A percentile compares a stretch with the other conserved stretches of the same genome.
phyloP scores from a whole-genome alignment of 495 filamentous ascomycete genomes.

The Chaetomidium leptoderma region DNA sequence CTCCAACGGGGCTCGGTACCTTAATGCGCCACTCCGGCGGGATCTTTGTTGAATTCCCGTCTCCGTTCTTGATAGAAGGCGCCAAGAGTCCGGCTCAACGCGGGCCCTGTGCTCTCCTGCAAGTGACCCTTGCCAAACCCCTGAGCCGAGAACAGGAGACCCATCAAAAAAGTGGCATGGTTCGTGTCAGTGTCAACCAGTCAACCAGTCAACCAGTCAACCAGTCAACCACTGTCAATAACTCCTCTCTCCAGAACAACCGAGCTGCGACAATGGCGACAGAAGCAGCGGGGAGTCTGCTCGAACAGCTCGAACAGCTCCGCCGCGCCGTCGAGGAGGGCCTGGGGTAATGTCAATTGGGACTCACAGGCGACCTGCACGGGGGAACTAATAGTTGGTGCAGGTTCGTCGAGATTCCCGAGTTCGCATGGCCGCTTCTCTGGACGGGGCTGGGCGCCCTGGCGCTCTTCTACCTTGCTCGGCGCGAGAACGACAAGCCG shows the following conservation, averaged over 20 bases:
- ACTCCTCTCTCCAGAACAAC: not conserved
- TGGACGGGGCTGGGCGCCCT: slow-evolving; percentile 29
- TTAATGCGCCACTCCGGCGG: not conserved
- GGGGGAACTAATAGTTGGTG: not conserved
- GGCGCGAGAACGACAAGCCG: slow-evolving; percentile 32
- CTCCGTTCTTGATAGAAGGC: not conserved
- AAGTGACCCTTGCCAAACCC: not conserved
- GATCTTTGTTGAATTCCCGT: not conserved
- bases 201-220: no score
- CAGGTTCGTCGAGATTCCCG: slow-evolving; percentile 16
- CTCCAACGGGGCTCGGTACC: no score
- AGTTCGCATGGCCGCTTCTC: slow-evolving; percentile 18
- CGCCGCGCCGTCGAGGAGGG: slow-evolving; percentile 17
- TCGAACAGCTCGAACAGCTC: slow-evolving; percentile 28
- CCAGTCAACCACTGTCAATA: no score
- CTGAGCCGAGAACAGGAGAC: not conserved
- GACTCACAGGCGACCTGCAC: not conserved
- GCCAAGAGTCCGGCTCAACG: not conserved
- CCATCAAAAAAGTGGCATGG: slow-evolving; percentile 18
- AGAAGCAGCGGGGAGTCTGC: slow-evolving; percentile 14
- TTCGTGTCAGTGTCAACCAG: no score
- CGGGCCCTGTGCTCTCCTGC: not conserved
- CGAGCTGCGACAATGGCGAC: slow-evolving; percentile 13
- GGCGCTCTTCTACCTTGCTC: slow-evolving; percentile 27
- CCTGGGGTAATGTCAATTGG: slow-evolving; percentile 3